These are phyloP conservation scores for Candida pseudocylindracea DNA, from an alignment of 1,139 yeast genomes.

Conservation along the genomic window DNA sequence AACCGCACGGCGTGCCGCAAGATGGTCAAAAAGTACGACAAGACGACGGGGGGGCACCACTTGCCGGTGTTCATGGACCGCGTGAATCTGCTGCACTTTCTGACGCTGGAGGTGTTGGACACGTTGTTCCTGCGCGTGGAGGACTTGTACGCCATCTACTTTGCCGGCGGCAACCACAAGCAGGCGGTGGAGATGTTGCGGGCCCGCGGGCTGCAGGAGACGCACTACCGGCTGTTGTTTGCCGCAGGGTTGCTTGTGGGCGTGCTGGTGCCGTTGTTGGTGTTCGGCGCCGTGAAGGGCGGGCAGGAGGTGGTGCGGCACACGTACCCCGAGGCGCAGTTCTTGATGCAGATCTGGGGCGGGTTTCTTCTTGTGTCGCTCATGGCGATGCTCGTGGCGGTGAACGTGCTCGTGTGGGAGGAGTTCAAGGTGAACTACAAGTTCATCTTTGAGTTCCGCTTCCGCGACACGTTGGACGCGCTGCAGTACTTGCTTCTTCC, in stretches of 20 bases:
- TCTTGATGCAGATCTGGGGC: slow-evolving; percentile 71
- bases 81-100: slow-evolving; percentile 31
- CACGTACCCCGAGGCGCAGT: slow-evolving; percentile 29
- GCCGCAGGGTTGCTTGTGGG: slow-evolving; percentile 50
- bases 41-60: slow-evolving; percentile 28
- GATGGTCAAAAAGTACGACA: slow-evolving; percentile 77
- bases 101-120: slow-evolving; percentile 44
- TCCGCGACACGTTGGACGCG: slow-evolving; percentile 43
- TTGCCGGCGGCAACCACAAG: slow-evolving; percentile 53
- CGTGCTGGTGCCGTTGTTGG: slow-evolving; percentile 38
- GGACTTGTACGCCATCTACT: slow-evolving; percentile 40
- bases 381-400: slow-evolving; percentile 36
- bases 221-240: slow-evolving; percentile 23
- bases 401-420: slow-evolving; percentile 57
- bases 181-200: slow-evolving; percentile 54
- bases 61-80: slow-evolving; percentile 35
- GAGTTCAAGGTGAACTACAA: slow-evolving; percentile 63
- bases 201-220: slow-evolving; percentile 9
- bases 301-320: slow-evolving; percentile 8
- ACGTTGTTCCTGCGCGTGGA: slow-evolving; percentile 40
- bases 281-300: slow-evolving; percentile 28
- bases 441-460: slow-evolving; percentile 77
- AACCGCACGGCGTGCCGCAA: slow-evolving; percentile 82
- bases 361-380: slow-evolving; percentile 56
- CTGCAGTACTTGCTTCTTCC: slow-evolving; percentile 47